These are phyloP conservation scores for Hericium erinaceus DNA, from an alignment of 768 basidiomycete genomes.

Conservation along the genomic window DNA sequence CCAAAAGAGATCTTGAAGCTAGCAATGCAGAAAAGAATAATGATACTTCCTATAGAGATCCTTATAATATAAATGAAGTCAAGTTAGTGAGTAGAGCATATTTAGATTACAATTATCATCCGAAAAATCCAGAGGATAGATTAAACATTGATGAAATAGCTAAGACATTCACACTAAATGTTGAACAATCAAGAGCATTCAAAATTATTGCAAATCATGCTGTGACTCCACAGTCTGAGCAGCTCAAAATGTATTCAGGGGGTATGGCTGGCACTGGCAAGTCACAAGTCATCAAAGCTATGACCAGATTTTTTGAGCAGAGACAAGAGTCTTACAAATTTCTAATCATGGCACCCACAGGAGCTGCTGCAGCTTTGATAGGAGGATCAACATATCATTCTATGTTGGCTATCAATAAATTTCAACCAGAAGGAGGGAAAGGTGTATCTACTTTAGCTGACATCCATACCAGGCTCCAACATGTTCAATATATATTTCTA, in stretches of 20 bases:
- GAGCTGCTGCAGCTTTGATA: conserved; percentile 10
- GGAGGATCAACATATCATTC: conserved; percentile 18
- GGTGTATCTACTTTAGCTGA: neutral
- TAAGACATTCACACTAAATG: conserved; percentile 6
- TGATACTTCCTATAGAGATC: neutral
- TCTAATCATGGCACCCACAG: conserved; percentile 14
- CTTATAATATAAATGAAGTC: neutral
- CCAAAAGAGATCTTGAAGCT: neutral
- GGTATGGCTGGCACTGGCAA: conserved; percentile 18
- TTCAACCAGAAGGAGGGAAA: neutral
- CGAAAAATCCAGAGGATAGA: neutral
- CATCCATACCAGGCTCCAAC: conserved; percentile 4
- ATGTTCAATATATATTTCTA: conserved; percentile 31
- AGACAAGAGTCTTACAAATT: conserved; percentile 5
- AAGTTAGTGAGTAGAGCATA: neutral
- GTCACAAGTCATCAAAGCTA: conserved; percentile 12
- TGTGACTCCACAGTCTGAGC: neutral
- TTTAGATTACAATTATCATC: neutral
- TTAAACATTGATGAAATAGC: neutral
- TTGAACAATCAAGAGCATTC: conserved; percentile 15
- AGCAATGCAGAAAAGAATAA: neutral
- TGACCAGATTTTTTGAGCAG: conserved; percentile 8
- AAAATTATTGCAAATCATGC: conserved; percentile 14
- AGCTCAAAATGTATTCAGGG: conserved; percentile 7
- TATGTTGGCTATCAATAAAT: conserved; percentile 2